These are phyloP conservation scores for Melaleuca quinquenervia DNA, from an alignment of 345 rosid genomes.

Conservation along the genomic window DNA sequence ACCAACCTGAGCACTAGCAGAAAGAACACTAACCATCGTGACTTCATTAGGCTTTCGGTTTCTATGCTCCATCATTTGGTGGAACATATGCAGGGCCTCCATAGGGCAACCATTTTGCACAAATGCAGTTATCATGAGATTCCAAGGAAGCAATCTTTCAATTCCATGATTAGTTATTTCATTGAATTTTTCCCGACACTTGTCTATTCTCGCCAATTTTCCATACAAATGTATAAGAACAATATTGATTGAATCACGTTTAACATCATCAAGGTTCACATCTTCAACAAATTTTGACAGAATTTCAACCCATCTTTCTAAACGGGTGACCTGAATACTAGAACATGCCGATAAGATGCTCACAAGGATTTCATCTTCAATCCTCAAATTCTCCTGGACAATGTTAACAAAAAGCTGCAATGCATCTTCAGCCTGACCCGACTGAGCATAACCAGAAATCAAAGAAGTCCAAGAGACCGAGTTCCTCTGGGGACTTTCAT, in stretches of 20 bases:
- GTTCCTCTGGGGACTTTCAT: conserved; percentile 25
- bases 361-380: conserved; percentile 19
- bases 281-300: neutral
- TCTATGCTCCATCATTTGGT: conserved; percentile 10
- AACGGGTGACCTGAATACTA: neutral
- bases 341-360: conserved; percentile 30
- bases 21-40: conserved; percentile 33
- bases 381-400: conserved; percentile 11
- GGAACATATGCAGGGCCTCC: conserved; percentile 23
- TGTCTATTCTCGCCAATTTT: conserved; percentile 21
- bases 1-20: conserved; percentile 39
- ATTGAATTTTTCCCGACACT: conserved; percentile 23
- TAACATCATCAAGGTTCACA: neutral
- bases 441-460: conserved; percentile 22
- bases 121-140: conserved; percentile 27
- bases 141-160: conserved; percentile 29
- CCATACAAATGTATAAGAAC: conserved; percentile 24
- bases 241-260: conserved; percentile 12
- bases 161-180: conserved; percentile 6
- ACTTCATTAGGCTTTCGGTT: conserved; percentile 26
- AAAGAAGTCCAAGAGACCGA: conserved; percentile 17
- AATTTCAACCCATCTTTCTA: conserved; percentile 19
- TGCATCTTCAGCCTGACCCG: conserved; percentile 17
- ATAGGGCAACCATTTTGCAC: conserved; percentile 24
- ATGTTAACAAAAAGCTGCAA: conserved; percentile 17